Evolutionary conservation across 208 protist species (phyloP).

Genomic region (Crithidia acanthocephali): DNA sequence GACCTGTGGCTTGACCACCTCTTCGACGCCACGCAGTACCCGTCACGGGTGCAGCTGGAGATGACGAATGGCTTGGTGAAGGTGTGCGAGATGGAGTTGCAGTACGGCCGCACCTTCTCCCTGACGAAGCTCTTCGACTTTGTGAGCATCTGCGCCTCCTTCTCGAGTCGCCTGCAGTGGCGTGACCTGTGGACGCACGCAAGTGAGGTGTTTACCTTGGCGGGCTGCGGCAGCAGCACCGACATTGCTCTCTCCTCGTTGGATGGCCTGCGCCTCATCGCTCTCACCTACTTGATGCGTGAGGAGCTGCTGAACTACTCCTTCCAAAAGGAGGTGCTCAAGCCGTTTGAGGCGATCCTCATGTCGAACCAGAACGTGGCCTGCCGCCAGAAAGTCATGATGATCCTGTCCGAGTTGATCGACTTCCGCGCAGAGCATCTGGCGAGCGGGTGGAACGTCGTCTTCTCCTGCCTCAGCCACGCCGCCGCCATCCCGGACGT

Average conservation of each 20-base stretch:
- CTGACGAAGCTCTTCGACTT: slow-evolving; percentile 88
- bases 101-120: slow-evolving; percentile 75
- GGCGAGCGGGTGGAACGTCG: slow-evolving; percentile 85
- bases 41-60: slow-evolving; percentile 63
- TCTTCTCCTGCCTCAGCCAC: slow-evolving; percentile 83
- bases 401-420: slow-evolving; percentile 76
- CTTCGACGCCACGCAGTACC: slow-evolving; percentile 82
- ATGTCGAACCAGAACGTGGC: slow-evolving; percentile 66
- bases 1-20: slow-evolving; percentile 85
- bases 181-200: slow-evolving; percentile 79
- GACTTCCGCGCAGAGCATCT: slow-evolving; percentile 72
- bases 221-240: slow-evolving; percentile 45
- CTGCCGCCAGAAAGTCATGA: slow-evolving; percentile 69
- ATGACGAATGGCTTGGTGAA: slow-evolving; percentile 74
- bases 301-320: slow-evolving; percentile 86
- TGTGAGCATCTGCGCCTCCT: slow-evolving; percentile 75
- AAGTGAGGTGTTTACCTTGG: slow-evolving; percentile 72
- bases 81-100: slow-evolving; percentile 78
- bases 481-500: slow-evolving; percentile 80
- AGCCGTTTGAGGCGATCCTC: slow-evolving; percentile 77
- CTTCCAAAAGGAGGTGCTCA: slow-evolving; percentile 87
- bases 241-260: slow-evolving; percentile 69
- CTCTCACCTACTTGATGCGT: slow-evolving; percentile 74
- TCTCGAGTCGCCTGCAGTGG: slow-evolving; percentile 82
- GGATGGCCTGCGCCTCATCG: slow-evolving; percentile 73